A percentile compares a stretch with the other conserved stretches of the same genome.
phyloP scores from a whole-genome alignment of 2,329 filamentous ascomycete species.

The Metarhizium brunneum region DNA sequence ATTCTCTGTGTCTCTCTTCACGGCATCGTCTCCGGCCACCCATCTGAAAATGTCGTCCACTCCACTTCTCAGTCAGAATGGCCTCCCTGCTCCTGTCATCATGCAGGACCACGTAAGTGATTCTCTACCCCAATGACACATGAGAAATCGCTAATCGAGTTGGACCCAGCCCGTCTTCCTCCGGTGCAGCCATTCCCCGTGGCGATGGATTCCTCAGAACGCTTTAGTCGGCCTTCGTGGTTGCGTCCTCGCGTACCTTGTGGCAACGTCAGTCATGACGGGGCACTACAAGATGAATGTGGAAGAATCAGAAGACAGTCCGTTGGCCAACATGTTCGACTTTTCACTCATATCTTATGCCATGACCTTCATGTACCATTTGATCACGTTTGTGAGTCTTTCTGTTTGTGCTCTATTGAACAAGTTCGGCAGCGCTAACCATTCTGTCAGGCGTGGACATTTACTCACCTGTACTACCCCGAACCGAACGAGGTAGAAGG shows the following conservation, averaged over 20 bases:
- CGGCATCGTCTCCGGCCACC: neutral
- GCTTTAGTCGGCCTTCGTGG: slow-evolving; percentile 34
- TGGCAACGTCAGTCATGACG: slow-evolving; percentile 30
- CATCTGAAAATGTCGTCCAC: slow-evolving; percentile 21
- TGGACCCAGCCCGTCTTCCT: slow-evolving; percentile 38
- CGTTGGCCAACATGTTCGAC: slow-evolving; percentile 37
- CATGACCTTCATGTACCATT: slow-evolving; percentile 35
- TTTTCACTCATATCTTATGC: slow-evolving; percentile 36
- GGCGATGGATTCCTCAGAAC: slow-evolving; percentile 36
- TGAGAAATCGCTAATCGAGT: neutral
- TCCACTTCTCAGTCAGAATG: slow-evolving; percentile 22
- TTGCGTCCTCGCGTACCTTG: slow-evolving; percentile 32
- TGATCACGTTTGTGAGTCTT: slow-evolving; percentile 36
- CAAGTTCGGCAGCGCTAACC: neutral
- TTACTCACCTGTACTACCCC: slow-evolving; percentile 41
- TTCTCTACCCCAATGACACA: neutral
- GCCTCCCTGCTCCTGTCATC: slow-evolving; percentile 22
- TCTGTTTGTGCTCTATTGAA: neutral
- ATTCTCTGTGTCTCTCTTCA: neutral
- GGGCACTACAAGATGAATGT: slow-evolving; percentile 34
- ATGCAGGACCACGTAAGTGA: slow-evolving; percentile 26
- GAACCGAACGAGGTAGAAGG: slow-evolving; percentile 27
- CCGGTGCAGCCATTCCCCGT: slow-evolving; percentile 42
- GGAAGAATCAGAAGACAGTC: slow-evolving; percentile 26
- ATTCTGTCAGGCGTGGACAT: slow-evolving; percentile 36